Conservation (phyloP, 176 grass and related monocot genomes). For the Musa schizocarpa region DNA sequence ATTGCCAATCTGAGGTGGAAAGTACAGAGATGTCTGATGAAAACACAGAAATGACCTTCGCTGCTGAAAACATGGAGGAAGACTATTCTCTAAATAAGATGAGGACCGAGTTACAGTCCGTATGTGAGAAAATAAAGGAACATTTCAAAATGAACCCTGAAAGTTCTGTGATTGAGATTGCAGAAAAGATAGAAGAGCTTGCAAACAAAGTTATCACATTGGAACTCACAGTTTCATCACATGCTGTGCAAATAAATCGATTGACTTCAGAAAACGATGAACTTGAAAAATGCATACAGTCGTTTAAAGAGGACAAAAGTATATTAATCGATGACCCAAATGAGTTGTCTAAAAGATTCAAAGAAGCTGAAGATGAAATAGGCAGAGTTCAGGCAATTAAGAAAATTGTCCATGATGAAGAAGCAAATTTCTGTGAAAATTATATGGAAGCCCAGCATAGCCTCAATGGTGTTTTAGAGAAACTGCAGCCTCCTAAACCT, state of each 20-base stretch:
- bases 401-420: slow-evolving; percentile 47
- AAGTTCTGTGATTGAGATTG: slow-evolving; percentile 54
- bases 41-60: slow-evolving; percentile 7
- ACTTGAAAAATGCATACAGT: slow-evolving; percentile 40
- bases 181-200: slow-evolving; percentile 77
- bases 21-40: neutral
- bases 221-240: slow-evolving; percentile 78
- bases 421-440: slow-evolving; percentile 42
- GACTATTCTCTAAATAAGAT: slow-evolving; percentile 32
- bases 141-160: slow-evolving; percentile 53
- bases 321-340: slow-evolving; percentile 14
- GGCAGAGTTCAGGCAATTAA: slow-evolving; percentile 47
- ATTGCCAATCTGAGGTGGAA: slow-evolving; percentile 28
- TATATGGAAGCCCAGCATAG: slow-evolving; percentile 47
- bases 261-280: slow-evolving; percentile 46
- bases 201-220: slow-evolving; percentile 69
- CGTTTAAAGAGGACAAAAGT: slow-evolving; percentile 46
- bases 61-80: slow-evolving; percentile 18
- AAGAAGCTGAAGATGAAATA: slow-evolving; percentile 53
- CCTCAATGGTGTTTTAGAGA: slow-evolving; percentile 44
- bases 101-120: slow-evolving; percentile 30
- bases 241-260: slow-evolving; percentile 62
- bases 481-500: slow-evolving; percentile 32
- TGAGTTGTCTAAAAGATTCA: slow-evolving; percentile 39
- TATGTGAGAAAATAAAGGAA: slow-evolving; percentile 58